Base-by-base conservation (phyloP, 2,329 filamentous ascomycete genomes). In the Fusarium nelsonii region DNA sequence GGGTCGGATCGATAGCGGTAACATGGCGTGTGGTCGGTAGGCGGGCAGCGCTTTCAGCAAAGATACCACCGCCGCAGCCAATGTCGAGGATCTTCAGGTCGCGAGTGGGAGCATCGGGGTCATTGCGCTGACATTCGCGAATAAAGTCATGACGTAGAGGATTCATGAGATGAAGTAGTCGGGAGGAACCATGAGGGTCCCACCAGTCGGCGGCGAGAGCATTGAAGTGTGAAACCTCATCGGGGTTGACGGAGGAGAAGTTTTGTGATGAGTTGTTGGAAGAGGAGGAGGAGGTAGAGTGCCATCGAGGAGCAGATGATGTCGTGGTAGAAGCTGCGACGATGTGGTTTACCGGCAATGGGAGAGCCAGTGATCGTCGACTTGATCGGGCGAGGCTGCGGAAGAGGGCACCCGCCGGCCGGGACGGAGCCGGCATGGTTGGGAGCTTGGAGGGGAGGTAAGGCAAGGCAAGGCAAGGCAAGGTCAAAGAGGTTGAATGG, bases 141-240 rank as follows among this genome's bases (percentile, higher is more conserved):
- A 97, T 96, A 81, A 98, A 98, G 81, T 94, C 90, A 82, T 98
- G 94, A 34, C 96, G 94, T 45, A 97, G 88, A 3, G 96, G 96
- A 82, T 99, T 98, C 95, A 99, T 98, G 71, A 97, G 90, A 80
- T 99, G 96, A 3, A 99, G 89, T 61, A 97, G 89, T 39, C 95
- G 90, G 6, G 94, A 97, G 8, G 95, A 91, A 52, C 96, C 96
- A 77, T 97, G 90, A 2, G 95, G 92, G 80, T 98, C 94, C 96
- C 96, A 99, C 96, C 96, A 99, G 74, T 91, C 91, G 70, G 92
- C 92, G 70, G 96, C 96, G 75, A 99, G 92, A 68, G 90, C 89
- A 76, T 94, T 94, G 87, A 99, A 99, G 84, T 99, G 96, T 18
- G 92, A 92, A 69, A 99, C 89, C 83, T 99, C 95, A 71, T 91